Base-by-base conservation (phyloP, 768 basidiomycete genomes). In the Trametes sanguinea region DNA sequence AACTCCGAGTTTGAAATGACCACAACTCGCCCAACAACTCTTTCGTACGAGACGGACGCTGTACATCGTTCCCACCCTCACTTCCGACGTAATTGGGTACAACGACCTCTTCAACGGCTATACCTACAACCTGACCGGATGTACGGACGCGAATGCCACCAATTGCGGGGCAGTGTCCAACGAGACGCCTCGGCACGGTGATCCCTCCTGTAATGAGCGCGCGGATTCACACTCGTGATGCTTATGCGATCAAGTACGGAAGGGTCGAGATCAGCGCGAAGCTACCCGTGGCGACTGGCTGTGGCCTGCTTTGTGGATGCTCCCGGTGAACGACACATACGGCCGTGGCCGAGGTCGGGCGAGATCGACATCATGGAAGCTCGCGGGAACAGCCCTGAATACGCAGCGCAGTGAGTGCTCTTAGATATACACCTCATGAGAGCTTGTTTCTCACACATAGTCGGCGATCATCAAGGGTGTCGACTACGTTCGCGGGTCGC, bases 1-100 rank as follows among this genome's bases (percentile, higher is more conserved):
- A 90, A 87, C 59, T 86, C 85, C 32, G 84, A 94, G 73, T 95
- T 95, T 69, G 87, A 92, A 67, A 94, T 93, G 90, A 86, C 92
- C 0, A 94, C 91, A 73, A 77, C 4, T 86, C 85, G 5, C 66
- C 77, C 8, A 87, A 86, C 74, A 92, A 92, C 71, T 88, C 89
- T 2, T 94, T 86, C 76, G 80, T 94, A 37, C 72, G 83, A 47
- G 79, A 93, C 68, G 88, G 88, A 4, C 78, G 79, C 83, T 95
- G 42, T 93, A 94, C 76, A 83, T 96, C 67, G 86, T 91, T 6
- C 94, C 94, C 7, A 95, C 94, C 2, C 80, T 95, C 51, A 95
- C 92, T 0, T 81, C 86, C 3, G 88, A 91, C 67, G 74, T 80
- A 58, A 85, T 89, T 69, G 87, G 87, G 17, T 64, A 61, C 35